These are phyloP conservation scores for Cladosporium oxysporum DNA, from an alignment of 2,329 filamentous ascomycete species.

Conservation along the genomic window DNA sequence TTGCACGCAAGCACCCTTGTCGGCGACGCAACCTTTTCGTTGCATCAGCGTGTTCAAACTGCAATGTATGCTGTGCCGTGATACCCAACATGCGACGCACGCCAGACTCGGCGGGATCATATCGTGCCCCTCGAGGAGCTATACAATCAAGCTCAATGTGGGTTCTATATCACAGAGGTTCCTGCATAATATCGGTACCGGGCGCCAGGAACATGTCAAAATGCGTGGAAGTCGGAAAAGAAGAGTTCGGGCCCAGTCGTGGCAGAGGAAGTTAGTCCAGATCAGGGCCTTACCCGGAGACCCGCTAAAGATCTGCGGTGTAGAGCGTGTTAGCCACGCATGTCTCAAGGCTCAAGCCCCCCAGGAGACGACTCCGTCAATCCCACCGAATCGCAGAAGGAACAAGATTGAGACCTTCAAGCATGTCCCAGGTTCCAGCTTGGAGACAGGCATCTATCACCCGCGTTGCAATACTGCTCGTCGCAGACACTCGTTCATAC, in stretches of 20 bases:
- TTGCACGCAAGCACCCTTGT: neutral
- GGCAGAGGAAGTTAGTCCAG: neutral
- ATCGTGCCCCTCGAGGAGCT: neutral
- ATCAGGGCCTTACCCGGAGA: neutral
- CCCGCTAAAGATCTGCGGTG: neutral
- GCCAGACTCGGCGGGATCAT: neutral
- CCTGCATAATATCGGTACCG: slow-evolving; percentile 14
- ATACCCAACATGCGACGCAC: neutral
- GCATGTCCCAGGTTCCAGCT: neutral
- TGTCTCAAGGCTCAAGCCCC: neutral
- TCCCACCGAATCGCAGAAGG: neutral
- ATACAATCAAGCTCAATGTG: neutral
- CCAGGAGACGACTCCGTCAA: neutral
- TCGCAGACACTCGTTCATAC: neutral
- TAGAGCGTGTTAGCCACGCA: neutral
- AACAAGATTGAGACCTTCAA: neutral
- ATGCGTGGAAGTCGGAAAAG: neutral
- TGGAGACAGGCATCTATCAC: neutral
- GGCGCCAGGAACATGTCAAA: neutral
- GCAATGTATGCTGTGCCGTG: neutral
- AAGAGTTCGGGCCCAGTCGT: neutral
- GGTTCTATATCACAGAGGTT: slow-evolving; percentile 12
- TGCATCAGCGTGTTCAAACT: neutral
- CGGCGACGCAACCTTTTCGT: neutral
- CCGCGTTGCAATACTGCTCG: neutral